Conservation (phyloP, 83 land plant genomes). For the Picea abies region DNA sequence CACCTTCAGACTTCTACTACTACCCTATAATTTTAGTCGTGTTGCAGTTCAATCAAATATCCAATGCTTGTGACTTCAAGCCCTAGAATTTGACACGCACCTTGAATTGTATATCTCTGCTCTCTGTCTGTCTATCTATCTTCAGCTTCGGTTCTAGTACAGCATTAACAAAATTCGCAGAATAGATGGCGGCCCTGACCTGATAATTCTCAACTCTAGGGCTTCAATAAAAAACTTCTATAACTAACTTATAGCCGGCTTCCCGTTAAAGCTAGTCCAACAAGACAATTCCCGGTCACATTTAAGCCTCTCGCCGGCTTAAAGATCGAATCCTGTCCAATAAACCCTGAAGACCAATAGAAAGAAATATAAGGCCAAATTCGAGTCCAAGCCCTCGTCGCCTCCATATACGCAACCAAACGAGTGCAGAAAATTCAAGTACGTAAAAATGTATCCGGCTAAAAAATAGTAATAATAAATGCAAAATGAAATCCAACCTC, state of each 20-base stretch:
- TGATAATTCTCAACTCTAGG: neutral
- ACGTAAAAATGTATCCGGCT: conserved; percentile 3
- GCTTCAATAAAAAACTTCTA: neutral
- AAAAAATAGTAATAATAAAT: neutral
- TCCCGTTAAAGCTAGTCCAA: neutral
- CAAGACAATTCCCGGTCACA: neutral
- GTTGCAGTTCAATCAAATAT: neutral
- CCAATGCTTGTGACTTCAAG: neutral
- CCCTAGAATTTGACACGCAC: neutral
- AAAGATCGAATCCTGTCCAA: neutral
- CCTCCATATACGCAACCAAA: neutral
- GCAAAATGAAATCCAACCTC: neutral
- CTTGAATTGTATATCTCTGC: neutral
- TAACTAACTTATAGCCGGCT: neutral
- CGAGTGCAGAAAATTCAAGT: neutral
- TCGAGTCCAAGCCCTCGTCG: neutral
- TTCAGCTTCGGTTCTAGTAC: neutral
- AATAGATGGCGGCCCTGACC: neutral
- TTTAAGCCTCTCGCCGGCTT: neutral
- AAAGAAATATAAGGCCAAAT: neutral
- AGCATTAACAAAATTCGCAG: neutral
- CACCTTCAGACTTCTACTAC: neutral
- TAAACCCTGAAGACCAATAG: neutral
- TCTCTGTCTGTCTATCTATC: neutral
- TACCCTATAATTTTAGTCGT: neutral